Percentiles rank a stretch among this genome's conserved stretches.
These are phyloP conservation scores for Pelomyxa schiedti DNA, from an alignment of 78 protist genomes.

Conservation along the genomic window DNA sequence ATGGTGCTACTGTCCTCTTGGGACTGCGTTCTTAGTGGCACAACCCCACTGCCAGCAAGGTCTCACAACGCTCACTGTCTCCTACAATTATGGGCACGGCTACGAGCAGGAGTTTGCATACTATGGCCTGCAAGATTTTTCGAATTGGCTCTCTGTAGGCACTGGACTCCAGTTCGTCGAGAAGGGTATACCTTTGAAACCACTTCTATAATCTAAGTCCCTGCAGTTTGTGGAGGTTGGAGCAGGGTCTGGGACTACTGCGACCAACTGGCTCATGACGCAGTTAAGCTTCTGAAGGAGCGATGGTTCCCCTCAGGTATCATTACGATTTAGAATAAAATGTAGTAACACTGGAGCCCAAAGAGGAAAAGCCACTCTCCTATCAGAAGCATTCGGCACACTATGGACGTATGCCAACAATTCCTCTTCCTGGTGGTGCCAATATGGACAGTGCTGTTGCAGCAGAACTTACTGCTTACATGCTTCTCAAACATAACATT, in stretches of 20 bases:
- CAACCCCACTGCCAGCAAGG: slow-evolving; percentile 3
- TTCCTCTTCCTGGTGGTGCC: background rate
- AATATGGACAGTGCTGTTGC: background rate
- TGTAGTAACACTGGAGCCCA: too few relatives aligned
- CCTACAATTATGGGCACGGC: background rate
- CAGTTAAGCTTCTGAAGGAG: background rate
- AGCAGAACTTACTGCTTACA: background rate
- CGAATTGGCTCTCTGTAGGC: background rate
- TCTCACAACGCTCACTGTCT: background rate
- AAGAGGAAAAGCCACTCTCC: too few relatives aligned
- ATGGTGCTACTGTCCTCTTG: slow-evolving; percentile 12
- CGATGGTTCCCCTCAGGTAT: background rate
- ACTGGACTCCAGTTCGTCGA: background rate
- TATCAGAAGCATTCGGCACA: background rate
- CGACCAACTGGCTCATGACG: background rate
- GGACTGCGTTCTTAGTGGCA: slow-evolving; percentile 11
- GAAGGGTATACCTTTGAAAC: too few relatives aligned
- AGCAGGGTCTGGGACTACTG: background rate
- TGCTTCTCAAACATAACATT: background rate
- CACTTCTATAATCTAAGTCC: too few relatives aligned
- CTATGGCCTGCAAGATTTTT: background rate
- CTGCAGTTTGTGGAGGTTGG: background rate
- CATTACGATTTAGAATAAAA: too few relatives aligned
- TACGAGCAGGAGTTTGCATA: background rate
- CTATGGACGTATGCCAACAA: background rate